Evolutionary conservation across 192 early-diverging fungal genomes (phyloP), one percentile per base, ranked within the genome.

Genomic region (Gryganskiella cystojenkinii): DNA sequence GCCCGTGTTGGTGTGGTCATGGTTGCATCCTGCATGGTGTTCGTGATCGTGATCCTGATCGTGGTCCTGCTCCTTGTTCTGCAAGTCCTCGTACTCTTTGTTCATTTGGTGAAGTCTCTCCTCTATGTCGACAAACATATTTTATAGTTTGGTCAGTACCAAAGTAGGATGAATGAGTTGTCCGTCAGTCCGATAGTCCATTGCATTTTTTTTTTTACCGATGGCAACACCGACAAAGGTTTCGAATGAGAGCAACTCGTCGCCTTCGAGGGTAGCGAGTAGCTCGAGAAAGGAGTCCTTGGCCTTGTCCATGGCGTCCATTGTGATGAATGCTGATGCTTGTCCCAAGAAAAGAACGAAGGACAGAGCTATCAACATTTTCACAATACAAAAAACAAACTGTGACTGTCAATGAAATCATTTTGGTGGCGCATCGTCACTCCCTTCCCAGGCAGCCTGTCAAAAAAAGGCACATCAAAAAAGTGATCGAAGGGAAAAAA

Each of bases 141-240:
- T 24, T 5, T 24, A 51, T 13, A 49, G 49, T 20, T 30, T 20
- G 24, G 25, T n/a, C n/a, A 33, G n/a, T 9, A 58, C 22, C 11
- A 10, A 22, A 33, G 15, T 58, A 4, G 17, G 25, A 22, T 45
- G 51, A 30, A 15, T 56, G 9, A 57, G 37, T 40, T n/a, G n/a
- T n/a, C n/a, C n/a, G n/a, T n/a, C n/a, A n/a, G 24, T 7, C 42
- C 9, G 15, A 7, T 45, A 13, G 24, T 37, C 40, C 40, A n/a
- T 34, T 56, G 22, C 15, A 6, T 20, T 3, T 37, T 64, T 51
- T 43, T 43, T 14, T 52, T 24, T 67, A 76, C 73, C 73, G 14
- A 76, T 58, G 37, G 73, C 73, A 24, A 64, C 73, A 7, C 73
- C 73, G 27, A 76, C 65, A 68, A 76, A 76, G 28, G 73, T 76